Evolutionary conservation across 495 filamentous ascomycete species (phyloP).

Genomic region (Tetracladium marchalianum): DNA sequence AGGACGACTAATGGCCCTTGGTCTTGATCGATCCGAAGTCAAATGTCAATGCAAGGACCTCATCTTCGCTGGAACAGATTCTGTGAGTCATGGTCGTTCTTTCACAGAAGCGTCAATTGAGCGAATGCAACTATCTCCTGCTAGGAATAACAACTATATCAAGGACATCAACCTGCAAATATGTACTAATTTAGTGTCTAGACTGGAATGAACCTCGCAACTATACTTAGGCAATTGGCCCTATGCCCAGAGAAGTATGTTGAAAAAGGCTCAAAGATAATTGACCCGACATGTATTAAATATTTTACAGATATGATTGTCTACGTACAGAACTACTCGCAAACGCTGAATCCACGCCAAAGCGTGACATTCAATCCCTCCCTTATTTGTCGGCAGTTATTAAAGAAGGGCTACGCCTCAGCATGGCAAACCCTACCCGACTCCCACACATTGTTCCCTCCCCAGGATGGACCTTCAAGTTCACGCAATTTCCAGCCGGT

Average conservation of each 20-base stretch:
- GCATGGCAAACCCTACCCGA: constrained; percentile 40
- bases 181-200: no score
- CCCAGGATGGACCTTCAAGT: constrained; percentile 28
- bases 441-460: constrained; percentile 35
- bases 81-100: constrained; percentile 12
- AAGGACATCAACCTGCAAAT: neutral
- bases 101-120: constrained; percentile 1
- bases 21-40: constrained; percentile 29
- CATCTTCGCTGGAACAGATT: constrained; percentile 33
- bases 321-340: constrained; percentile 27
- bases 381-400: constrained; percentile 33
- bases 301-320: constrained; percentile 21
- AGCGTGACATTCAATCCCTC: constrained; percentile 22
- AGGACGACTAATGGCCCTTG: constrained; percentile 32
- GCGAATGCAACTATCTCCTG: neutral
- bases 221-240: constrained; percentile 30
- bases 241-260: constrained; percentile 33
- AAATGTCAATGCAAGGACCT: constrained; percentile 35
- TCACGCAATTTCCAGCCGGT: constrained; percentile 28
- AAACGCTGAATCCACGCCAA: constrained; percentile 11
- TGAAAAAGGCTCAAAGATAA: neutral
- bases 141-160: neutral
- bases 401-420: constrained; percentile 34
- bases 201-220: constrained; percentile 34
- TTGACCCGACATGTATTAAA: constrained; percentile 1